Conservation (phyloP, 2,329 filamentous ascomycete genomes). For the Furcasterigmium sp. region DNA sequence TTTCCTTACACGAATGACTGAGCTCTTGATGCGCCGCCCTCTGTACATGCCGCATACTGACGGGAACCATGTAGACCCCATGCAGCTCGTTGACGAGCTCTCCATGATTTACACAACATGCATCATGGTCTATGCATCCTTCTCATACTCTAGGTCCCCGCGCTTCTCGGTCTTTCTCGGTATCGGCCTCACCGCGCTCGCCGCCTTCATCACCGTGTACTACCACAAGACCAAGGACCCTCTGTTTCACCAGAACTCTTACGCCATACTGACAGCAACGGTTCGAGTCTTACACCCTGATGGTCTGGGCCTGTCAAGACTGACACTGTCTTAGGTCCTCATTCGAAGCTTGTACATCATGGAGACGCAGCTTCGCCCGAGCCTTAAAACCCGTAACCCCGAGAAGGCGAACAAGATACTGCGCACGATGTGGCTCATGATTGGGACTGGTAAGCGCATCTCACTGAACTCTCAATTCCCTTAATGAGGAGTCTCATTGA, state of each 20-base stretch:
- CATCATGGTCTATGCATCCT: constrained; percentile 59
- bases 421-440: constrained; percentile 71
- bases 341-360: constrained; percentile 73
- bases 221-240: constrained; percentile 82
- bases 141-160: constrained; percentile 60
- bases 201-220: constrained; percentile 66
- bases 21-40: too few species aligned
- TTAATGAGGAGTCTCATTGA: background rate
- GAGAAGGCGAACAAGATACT: constrained; percentile 42
- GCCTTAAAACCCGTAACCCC: constrained; percentile 36
- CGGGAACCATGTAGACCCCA: constrained; percentile 38
- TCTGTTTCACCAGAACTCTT: constrained; percentile 76
- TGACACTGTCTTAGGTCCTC: constrained; percentile 41
- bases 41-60: background rate
- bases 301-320: background rate
- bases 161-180: constrained; percentile 49
- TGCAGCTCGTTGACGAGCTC: constrained; percentile 56
- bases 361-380: constrained; percentile 44
- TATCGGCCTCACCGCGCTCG: constrained; percentile 46
- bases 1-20: background rate
- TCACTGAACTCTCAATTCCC: constrained; percentile 1
- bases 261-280: constrained; percentile 64
- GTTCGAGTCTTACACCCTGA: constrained; percentile 2
- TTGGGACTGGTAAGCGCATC: constrained; percentile 48
- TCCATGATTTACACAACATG: constrained; percentile 57